Evolutionary conservation across 805 yeast species (phyloP).

Genomic region (Candida methanosorbosa): DNA sequence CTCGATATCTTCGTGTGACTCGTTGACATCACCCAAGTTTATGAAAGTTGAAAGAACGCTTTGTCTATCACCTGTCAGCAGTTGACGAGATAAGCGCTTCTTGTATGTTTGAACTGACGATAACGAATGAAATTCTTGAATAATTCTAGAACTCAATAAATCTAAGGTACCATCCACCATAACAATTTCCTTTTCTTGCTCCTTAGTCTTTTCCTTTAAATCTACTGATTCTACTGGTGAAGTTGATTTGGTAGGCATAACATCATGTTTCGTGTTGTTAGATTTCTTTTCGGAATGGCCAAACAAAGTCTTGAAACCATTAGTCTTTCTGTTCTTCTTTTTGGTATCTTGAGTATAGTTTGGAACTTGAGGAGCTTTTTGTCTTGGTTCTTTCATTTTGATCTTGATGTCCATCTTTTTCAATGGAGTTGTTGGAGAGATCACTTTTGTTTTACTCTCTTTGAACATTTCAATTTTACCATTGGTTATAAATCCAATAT

Average conservation of each 20-base stretch:
- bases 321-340: neutral
- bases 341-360: neutral
- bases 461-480: constrained; percentile 44
- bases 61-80: constrained; percentile 10
- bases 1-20: constrained; percentile 5
- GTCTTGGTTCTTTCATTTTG: neutral
- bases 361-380: neutral
- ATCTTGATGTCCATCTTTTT: constrained; percentile 40
- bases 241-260: neutral
- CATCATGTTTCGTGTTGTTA: too few relatives aligned
- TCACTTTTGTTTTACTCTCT: constrained; percentile 30
- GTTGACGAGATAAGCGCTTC: constrained; percentile 16
- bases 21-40: constrained; percentile 8
- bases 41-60: constrained; percentile 14
- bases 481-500: constrained; percentile 36
- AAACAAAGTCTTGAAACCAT: neutral
- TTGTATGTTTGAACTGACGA: constrained; percentile 6
- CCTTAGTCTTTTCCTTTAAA: too few relatives aligned
- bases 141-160: constrained; percentile 59
- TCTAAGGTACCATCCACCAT: constrained; percentile 36
- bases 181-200: neutral
- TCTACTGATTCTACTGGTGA: too few relatives aligned
- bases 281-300: too few relatives aligned
- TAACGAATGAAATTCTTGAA: constrained; percentile 53
- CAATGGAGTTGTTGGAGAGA: constrained; percentile 63